Evolutionary conservation across 306 rosid species (phyloP), one percentile per base, ranked within the genome.

Genomic region (Crataegus laevigata): DNA sequence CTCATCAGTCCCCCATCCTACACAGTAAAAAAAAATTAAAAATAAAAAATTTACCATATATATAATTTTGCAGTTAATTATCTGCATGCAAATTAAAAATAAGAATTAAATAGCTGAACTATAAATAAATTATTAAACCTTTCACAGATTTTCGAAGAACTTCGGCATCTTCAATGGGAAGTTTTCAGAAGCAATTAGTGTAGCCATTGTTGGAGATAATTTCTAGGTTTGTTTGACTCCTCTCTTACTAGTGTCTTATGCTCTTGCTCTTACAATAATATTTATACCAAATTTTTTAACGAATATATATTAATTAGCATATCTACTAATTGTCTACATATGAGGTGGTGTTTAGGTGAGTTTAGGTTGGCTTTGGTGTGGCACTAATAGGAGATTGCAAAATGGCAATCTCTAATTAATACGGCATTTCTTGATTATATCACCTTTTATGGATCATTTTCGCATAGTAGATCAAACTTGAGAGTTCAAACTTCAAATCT

Each of bases 1-100:
- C 88, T 83, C 96, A 84, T 91, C 84, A 22, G 94, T 85, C 8
- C 98, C 98, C 97, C 92, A 93, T 30, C 98, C 98, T 93, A 28
- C 8, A 74, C 25, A 57, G 3, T 13, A 8, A 18, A 12, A 2
- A 1, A 19, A 1, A 21, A 61, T 2, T 26, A 13, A 51, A 24
- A 22, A 42, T 0, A 21, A 0, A 55, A 17, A 47, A 50, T 1
- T 47, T 15, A 17, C 54, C 54, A 50, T 17, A 50, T 15, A 47
- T 50, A 50, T 50, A 50, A 50, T 15, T 50, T 50, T 14, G 21
- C 21, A 52, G n/a, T 19, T 32, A 24, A 21, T 13, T 18, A 57
- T 5, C 7, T 13, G 8, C 19, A 32, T 50, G 22, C 3, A 64
- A n/a, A 43, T 30, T 24, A 34, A 24, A 24, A 19, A 38, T 52